phyloP scores from a whole-genome alignment of 441 rosid species.

The Omphalea diandra region DNA sequence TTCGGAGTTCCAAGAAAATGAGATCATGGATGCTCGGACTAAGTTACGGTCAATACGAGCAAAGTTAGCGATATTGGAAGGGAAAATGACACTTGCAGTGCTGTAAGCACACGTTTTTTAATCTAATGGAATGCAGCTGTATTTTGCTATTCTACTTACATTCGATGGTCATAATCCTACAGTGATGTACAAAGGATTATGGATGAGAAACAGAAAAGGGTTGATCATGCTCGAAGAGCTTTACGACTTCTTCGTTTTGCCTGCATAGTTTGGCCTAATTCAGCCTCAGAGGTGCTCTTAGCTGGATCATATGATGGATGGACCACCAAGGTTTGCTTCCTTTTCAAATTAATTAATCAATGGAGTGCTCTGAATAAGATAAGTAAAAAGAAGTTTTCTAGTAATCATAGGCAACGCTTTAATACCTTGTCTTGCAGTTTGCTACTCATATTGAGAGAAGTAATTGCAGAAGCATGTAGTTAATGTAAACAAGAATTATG shows the following conservation, averaged over 20 bases:
- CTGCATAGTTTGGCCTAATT: constrained; percentile 78
- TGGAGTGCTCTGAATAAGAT: background rate
- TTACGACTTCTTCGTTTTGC: constrained; percentile 58
- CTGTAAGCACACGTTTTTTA: constrained; percentile 39
- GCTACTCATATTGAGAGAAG: background rate
- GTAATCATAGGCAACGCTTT: background rate
- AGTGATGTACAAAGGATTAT: constrained; percentile 71
- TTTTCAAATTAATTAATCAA: constrained; percentile 7
- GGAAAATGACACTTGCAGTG: constrained; percentile 78
- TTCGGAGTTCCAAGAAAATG: constrained; percentile 79
- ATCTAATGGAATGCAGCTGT: constrained; percentile 4
- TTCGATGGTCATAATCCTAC: constrained; percentile 17
- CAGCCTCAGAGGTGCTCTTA: constrained; percentile 73
- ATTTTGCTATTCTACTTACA: background rate
- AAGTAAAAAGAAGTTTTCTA: background rate
- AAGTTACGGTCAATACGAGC: constrained; percentile 72
- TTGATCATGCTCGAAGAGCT: constrained; percentile 62
- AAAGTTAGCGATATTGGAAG: constrained; percentile 74
- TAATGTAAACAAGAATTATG: background rate
- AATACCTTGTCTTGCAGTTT: background rate
- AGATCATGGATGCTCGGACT: constrained; percentile 60
- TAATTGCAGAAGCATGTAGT: background rate
- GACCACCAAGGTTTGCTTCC: constrained; percentile 65
- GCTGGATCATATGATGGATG: constrained; percentile 91
- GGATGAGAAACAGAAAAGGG: constrained; percentile 67